Base-by-base conservation (phyloP, 257 asterid species). In the Ligustrum vulgare region DNA sequence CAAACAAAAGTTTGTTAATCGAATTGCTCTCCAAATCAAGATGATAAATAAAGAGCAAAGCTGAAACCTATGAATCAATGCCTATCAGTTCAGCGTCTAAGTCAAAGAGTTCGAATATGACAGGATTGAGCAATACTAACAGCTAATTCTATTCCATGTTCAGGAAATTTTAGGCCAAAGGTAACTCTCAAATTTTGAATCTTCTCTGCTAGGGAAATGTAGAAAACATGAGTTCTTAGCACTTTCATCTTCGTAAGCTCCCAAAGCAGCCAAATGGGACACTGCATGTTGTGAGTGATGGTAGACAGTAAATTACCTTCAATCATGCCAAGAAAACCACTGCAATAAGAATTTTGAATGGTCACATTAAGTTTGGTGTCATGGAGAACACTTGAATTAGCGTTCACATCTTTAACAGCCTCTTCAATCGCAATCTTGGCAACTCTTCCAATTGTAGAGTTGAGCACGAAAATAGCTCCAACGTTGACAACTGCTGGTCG, bases 381-480 rank as follows among this genome's bases (percentile, higher is more conserved):
- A 0, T 16, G 79, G 78, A 95, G 98, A 72, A 92, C 83, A 66
- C 82, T 85, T 1, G 96, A 82, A 78, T 95, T 67, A 58, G 91
- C 76, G 80, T 95, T 95, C 64, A 95, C 91, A 78, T 92, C 98
- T 86, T 90, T 95, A 43, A 92, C 91, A 33, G 97, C 99, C 86
- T 92, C 98, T 80, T 91, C 89, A 37, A 95, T 88, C 1, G 99
- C 98, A 77, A 95, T 81, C 91, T 88, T 87, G 64, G 98, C 96
- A 73, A 89, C 96, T 82, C 86, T 88, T 43, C 99, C 97, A 31
- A 93, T 92, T 1, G 95, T 90, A 2, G 99, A 92, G 72, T 95
- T 85, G 6, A 87, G 83, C 20, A 96, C 56, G 68, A 93, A 85
- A 75, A 95, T 82, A 66, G 97, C 97, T 70, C 99, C 99, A 65